phyloP scores from a whole-genome alignment of 768 basidiomycete genomes.

The Mycena filopes region DNA sequence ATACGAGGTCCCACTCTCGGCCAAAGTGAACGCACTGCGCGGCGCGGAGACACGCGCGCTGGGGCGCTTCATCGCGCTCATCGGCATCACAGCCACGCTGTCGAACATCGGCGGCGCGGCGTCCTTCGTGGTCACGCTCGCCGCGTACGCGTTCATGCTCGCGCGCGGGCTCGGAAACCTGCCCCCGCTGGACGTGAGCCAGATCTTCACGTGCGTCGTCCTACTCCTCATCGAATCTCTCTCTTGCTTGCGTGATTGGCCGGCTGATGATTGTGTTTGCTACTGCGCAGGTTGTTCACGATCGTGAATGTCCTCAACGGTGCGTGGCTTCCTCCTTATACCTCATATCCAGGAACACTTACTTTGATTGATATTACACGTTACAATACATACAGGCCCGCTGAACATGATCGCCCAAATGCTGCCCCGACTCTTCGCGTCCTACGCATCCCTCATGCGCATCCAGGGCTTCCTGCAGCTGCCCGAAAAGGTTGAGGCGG shows the following conservation, averaged over 20 bases:
- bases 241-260: no score
- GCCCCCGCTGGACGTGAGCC: conserved; percentile 13
- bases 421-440: conserved; percentile 14
- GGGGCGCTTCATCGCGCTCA: background rate
- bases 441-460: conserved; percentile 20
- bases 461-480: conserved; percentile 28
- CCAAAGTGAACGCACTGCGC: conserved; percentile 15
- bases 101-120: conserved; percentile 13
- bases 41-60: conserved; percentile 4
- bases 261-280: no score
- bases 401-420: conserved; percentile 11
- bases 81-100: background rate
- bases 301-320: conserved; percentile 13
- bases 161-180: conserved; percentile 7
- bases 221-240: no score
- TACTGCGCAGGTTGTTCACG: conserved; percentile 6
- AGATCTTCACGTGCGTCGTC: conserved; percentile 9
- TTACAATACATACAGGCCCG: no score
- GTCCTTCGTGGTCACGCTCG: conserved; percentile 19
- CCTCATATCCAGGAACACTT: no score
- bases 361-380: no score
- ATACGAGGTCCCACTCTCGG: conserved; percentile 14
- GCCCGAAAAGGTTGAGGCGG: conserved; percentile 19
- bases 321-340: no score
- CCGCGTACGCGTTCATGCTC: conserved; percentile 16